These are phyloP conservation scores for Epichloe baconii DNA, from an alignment of 2,329 filamentous ascomycete species.

Conservation along the genomic window DNA sequence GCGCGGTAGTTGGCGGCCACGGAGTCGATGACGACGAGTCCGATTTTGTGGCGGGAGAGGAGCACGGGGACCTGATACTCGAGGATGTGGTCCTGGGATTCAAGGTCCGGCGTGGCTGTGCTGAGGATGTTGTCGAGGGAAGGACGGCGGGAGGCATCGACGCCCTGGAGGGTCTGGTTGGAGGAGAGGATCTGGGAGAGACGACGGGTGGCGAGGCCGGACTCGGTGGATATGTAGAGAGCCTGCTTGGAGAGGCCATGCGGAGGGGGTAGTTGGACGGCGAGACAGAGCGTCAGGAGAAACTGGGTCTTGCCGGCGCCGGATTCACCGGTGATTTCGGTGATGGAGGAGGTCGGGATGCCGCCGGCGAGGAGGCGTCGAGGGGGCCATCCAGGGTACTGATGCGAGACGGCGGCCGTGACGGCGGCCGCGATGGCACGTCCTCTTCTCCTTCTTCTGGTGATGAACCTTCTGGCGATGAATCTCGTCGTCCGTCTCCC, in stretches of 20 bases:
- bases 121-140: slow-evolving; percentile 67
- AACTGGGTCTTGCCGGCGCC: slow-evolving; percentile 94
- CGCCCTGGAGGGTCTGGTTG: slow-evolving; percentile 44
- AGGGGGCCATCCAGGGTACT: slow-evolving; percentile 68
- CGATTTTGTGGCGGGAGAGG: slow-evolving; percentile 60
- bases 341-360: slow-evolving; percentile 66
- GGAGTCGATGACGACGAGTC: slow-evolving; percentile 77
- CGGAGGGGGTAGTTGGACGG: slow-evolving; percentile 74
- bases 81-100: slow-evolving; percentile 90
- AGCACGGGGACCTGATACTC: slow-evolving; percentile 85
- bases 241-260: slow-evolving; percentile 59
- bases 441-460: too few relatives aligned
- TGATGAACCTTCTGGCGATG: neutral
- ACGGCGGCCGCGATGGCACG: neutral
- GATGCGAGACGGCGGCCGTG: slow-evolving; percentile 29
- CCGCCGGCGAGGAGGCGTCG: slow-evolving; percentile 65
- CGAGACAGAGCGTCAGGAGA: slow-evolving; percentile 70
- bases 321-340: slow-evolving; percentile 85
- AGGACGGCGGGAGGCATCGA: slow-evolving; percentile 26
- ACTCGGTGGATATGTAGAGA: slow-evolving; percentile 90
- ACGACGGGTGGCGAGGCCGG: slow-evolving; percentile 67
- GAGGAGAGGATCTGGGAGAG: slow-evolving; percentile 63
- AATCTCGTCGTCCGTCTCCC: neutral
- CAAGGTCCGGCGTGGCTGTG: slow-evolving; percentile 76
- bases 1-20: slow-evolving; percentile 93